Conservation (phyloP, 2,329 filamentous ascomycete genomes). For the Aspergillus niger region DNA sequence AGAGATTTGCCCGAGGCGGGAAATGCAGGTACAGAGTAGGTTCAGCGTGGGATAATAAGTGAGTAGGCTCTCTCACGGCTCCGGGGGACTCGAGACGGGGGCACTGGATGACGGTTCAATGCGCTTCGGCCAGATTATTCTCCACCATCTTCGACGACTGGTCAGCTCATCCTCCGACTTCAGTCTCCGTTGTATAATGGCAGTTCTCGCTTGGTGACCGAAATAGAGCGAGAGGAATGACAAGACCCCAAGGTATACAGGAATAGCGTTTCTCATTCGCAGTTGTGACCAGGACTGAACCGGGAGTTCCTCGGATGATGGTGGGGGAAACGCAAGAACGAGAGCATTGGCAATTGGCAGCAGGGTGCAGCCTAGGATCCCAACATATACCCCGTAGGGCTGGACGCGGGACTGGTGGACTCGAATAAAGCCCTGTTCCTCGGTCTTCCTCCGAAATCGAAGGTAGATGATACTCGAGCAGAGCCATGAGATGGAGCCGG, state of each 20-base stretch:
- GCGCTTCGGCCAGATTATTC: not conserved
- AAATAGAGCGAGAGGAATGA: not conserved
- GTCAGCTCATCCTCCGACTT: not conserved
- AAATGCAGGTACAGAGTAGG: not conserved
- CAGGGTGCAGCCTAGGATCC: not conserved
- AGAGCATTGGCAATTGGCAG: conserved; percentile 5
- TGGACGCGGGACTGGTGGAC: conserved; percentile 7
- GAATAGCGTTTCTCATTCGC: conserved; percentile 3
- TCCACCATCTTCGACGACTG: not conserved
- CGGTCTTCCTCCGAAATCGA: conserved; percentile 27
- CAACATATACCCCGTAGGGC: conserved; percentile 3
- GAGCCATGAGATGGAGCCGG: conserved; percentile 69
- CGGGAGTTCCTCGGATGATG: not conserved
- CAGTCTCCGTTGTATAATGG: not conserved
- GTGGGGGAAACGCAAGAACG: conserved; percentile 2
- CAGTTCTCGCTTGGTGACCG: not conserved
- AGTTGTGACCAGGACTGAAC: not conserved
- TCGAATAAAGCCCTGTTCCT: not conserved
- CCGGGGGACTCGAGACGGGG: not conserved
- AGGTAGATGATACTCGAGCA: conserved; percentile 62
- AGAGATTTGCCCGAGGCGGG: not conserved
- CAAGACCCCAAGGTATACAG: conserved; percentile 3
- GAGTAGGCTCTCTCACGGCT: not conserved
- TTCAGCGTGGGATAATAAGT: not conserved
- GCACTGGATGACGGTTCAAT: not conserved